Percentiles rank a stretch among this genome's conserved stretches.
Evolutionary conservation across 1,284 basidiomycete genomes (phyloP).

Genomic region (Hypsizygus ulmarius): DNA sequence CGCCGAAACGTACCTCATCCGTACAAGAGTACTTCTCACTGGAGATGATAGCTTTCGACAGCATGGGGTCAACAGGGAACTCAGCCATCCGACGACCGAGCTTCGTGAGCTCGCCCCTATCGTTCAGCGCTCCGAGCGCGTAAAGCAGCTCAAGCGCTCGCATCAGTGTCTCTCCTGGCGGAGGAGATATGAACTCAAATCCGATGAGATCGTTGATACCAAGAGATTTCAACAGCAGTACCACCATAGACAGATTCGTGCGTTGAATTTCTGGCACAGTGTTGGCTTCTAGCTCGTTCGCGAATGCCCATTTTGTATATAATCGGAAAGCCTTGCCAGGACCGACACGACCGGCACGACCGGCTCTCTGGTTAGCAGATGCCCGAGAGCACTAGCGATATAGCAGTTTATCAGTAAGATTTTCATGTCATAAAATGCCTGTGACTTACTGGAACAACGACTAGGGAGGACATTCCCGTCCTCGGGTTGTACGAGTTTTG

Average conservation of each 20-base stretch:
- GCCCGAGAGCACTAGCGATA: constrained; percentile 83
- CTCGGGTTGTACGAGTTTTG: constrained; percentile 97
- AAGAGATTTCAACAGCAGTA: constrained; percentile 90
- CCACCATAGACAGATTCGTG: constrained; percentile 96
- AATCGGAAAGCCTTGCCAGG: constrained; percentile 98
- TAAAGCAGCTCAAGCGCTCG: constrained; percentile 92
- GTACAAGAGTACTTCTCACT: constrained; percentile 95
- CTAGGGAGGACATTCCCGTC: constrained; percentile 93
- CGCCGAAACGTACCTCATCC: constrained; percentile 70
- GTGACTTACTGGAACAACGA: constrained; percentile 84
- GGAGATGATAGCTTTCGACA: constrained; percentile 94
- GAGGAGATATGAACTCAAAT: constrained; percentile 99
- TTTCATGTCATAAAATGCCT: neutral
- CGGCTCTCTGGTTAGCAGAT: constrained; percentile 95
- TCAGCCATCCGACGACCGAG: constrained; percentile 97
- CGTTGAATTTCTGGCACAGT: constrained; percentile 99
- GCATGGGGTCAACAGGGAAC: constrained; percentile 98
- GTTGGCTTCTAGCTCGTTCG: constrained; percentile 94
- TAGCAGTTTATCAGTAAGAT: constrained; percentile 8
- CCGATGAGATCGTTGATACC: constrained; percentile 98
- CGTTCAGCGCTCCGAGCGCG: constrained; percentile 94
- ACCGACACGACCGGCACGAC: constrained; percentile 95
- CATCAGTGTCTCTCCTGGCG: constrained; percentile 98
- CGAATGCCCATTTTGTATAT: constrained; percentile 95
- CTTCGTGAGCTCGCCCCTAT: constrained; percentile 94